phyloP scores from a whole-genome alignment of 2,329 filamentous ascomycete genomes.

The Remersonia thermophila region DNA sequence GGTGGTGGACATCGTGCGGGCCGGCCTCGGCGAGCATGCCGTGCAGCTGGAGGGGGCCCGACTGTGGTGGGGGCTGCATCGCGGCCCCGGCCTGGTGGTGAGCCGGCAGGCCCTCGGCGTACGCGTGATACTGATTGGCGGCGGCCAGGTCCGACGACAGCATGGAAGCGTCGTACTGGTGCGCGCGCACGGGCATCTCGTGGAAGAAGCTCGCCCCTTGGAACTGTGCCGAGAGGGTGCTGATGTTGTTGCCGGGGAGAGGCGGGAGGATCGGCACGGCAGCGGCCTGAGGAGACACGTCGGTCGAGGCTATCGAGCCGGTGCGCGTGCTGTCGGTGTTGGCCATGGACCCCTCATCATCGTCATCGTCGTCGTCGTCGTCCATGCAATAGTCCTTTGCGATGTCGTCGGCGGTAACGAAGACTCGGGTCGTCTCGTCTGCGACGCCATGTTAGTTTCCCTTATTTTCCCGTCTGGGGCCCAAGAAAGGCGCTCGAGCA shows the following conservation, averaged over 20 bases:
- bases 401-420: constrained; percentile 41
- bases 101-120: constrained; percentile 27
- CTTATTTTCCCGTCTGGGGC: too few species aligned
- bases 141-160: constrained; percentile 29
- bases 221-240: constrained; percentile 21
- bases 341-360: constrained; percentile 25
- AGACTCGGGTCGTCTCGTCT: constrained; percentile 37
- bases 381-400: constrained; percentile 37
- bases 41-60: constrained; percentile 24
- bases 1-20: too few species aligned
- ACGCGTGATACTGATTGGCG: constrained; percentile 26
- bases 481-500: neutral
- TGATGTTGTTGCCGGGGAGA: constrained; percentile 26
- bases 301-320: constrained; percentile 15
- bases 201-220: constrained; percentile 27
- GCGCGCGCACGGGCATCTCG: constrained; percentile 32
- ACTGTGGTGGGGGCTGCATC: constrained; percentile 18
- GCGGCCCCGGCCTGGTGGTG: constrained; percentile 16
- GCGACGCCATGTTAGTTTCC: constrained; percentile 6
- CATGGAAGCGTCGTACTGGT: constrained; percentile 28
- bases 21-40: constrained; percentile 30
- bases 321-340: neutral
- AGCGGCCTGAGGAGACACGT: too few species aligned
- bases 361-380: constrained; percentile 33
- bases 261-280: constrained; percentile 20